Evolutionary conservation across 148 eudicot species (phyloP).

Genomic region (Amaranthus cruentus): DNA sequence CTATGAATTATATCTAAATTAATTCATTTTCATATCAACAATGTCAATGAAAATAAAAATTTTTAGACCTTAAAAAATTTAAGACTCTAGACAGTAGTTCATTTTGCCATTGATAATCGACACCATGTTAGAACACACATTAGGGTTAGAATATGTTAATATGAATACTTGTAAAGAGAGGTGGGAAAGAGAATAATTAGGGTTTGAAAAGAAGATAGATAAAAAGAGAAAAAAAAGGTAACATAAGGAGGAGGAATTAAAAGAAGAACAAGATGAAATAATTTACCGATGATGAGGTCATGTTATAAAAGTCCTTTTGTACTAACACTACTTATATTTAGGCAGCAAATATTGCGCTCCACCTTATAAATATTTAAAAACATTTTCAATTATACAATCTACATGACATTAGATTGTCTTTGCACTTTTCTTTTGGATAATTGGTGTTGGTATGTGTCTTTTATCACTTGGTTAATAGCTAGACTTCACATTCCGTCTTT

Average conservation of each 20-base stretch:
- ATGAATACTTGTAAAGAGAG: not conserved
- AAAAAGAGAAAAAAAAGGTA: not conserved
- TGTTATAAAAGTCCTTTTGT: slow-evolving; percentile 29
- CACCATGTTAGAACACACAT: not conserved
- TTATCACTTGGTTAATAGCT: slow-evolving; percentile 21
- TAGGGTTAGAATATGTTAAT: not conserved
- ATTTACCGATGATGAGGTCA: slow-evolving; percentile 32
- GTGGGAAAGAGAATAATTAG: slow-evolving; percentile 3
- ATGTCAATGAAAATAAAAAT: too few relatives aligned
- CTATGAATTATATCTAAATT: too few relatives aligned
- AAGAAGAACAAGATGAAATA: slow-evolving; percentile 18
- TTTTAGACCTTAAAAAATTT: too few relatives aligned
- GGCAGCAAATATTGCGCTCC: slow-evolving; percentile 36
- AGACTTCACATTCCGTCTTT: not conserved
- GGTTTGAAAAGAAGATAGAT: slow-evolving; percentile 13
- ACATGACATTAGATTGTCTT: not conserved
- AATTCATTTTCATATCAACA: too few relatives aligned
- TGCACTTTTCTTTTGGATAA: slow-evolving; percentile 21
- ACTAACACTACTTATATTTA: slow-evolving; percentile 31
- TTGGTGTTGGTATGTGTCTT: slow-evolving; percentile 11
- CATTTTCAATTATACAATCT: slow-evolving; percentile 15
- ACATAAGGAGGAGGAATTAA: not conserved
- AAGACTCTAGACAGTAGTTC: too few relatives aligned
- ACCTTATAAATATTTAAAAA: slow-evolving; percentile 23
- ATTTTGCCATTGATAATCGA: not conserved